A percentile compares a stretch with the other conserved stretches of the same genome.
phyloP scores from a whole-genome alignment of 495 filamentous ascomycete genomes.

The Annulohypoxylon nitens region DNA sequence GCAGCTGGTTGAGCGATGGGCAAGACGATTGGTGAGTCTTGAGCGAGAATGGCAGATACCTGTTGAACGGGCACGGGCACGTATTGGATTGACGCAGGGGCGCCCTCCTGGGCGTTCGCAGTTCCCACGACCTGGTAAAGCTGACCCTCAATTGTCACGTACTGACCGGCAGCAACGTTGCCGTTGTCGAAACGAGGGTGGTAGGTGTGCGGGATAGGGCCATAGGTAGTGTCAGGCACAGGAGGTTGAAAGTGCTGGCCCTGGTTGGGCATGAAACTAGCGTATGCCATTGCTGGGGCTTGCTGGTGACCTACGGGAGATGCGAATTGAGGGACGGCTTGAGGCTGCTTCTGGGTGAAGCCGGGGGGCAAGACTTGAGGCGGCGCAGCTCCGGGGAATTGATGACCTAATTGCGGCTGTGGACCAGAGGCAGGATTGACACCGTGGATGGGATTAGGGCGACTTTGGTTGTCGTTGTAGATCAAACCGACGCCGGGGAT shows the following conservation, averaged over 20 bases:
- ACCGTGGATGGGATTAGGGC: slow-evolving; percentile 17
- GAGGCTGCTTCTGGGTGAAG: slow-evolving; percentile 25
- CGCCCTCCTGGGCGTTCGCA: not conserved
- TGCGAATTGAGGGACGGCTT: slow-evolving; percentile 12
- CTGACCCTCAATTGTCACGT: slow-evolving; percentile 21
- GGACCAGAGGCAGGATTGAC: slow-evolving; percentile 28
- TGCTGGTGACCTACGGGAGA: slow-evolving; percentile 17
- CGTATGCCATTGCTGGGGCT: slow-evolving; percentile 29
- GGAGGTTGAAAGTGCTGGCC: slow-evolving; percentile 62
- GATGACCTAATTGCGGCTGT: slow-evolving; percentile 24
- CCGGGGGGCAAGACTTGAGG: slow-evolving; percentile 28
- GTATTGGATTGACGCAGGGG: slow-evolving; percentile 34
- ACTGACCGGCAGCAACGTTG: slow-evolving; percentile 24
- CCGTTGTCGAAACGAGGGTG: slow-evolving; percentile 57
- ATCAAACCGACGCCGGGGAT: slow-evolving; percentile 42
- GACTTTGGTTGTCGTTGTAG: slow-evolving; percentile 24
- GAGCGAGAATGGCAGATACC: slow-evolving; percentile 33
- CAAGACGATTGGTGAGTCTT: slow-evolving; percentile 16
- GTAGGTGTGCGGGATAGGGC: slow-evolving; percentile 60
- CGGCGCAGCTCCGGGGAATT: slow-evolving; percentile 16
- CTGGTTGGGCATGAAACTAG: slow-evolving; percentile 42
- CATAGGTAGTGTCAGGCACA: slow-evolving; percentile 60
- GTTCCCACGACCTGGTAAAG: slow-evolving; percentile 19
- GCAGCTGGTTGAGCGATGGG: not conserved
- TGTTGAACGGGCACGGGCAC: slow-evolving; percentile 42